A percentile compares a stretch with the other conserved stretches of the same genome.
These are phyloP conservation scores for Brassica cretica DNA, from an alignment of 345 rosid species.

Conservation along the genomic window DNA sequence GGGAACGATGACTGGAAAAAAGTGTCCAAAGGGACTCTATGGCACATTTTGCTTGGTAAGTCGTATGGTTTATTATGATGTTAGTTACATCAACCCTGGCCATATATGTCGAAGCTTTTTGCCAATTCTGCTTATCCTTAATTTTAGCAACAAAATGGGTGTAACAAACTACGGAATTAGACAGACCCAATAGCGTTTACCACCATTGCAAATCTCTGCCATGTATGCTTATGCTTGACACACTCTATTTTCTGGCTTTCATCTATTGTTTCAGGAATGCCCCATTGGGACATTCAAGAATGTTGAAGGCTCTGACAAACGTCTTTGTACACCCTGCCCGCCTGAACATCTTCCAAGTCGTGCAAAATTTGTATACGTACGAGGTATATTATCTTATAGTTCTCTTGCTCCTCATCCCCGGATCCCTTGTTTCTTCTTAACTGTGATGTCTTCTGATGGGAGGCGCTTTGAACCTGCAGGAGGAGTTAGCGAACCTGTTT, in stretches of 20 bases:
- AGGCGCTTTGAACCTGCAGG: constrained; percentile 53
- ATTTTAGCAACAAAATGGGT: constrained; percentile 6
- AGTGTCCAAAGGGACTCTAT: constrained; percentile 87
- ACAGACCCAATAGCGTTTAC: background rate
- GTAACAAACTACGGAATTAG: constrained; percentile 3
- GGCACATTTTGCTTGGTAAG: constrained; percentile 91
- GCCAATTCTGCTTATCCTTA: constrained; percentile 5
- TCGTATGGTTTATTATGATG: constrained; percentile 6
- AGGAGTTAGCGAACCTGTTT: constrained; percentile 63
- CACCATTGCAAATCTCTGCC: background rate
- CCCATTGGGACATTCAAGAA: constrained; percentile 93
- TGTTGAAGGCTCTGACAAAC: constrained; percentile 79
- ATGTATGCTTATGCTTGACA: constrained; percentile 14
- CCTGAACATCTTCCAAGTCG: constrained; percentile 78
- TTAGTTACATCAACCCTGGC: constrained; percentile 8
- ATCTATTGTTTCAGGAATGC: constrained; percentile 66
- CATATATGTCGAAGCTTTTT: constrained; percentile 12
- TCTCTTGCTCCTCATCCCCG: constrained; percentile 13
- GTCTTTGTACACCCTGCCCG: constrained; percentile 82
- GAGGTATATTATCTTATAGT: constrained; percentile 55
- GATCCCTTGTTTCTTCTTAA: constrained; percentile 23
- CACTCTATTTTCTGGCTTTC: constrained; percentile 16
- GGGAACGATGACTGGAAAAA: constrained; percentile 89
- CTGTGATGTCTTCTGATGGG: constrained; percentile 32
- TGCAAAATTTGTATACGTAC: constrained; percentile 72